Percentiles rank a stretch among this genome's conserved stretches.
These are phyloP conservation scores for Zoysia japonica DNA, from an alignment of 176 grass and related monocot species.

Conservation along the genomic window DNA sequence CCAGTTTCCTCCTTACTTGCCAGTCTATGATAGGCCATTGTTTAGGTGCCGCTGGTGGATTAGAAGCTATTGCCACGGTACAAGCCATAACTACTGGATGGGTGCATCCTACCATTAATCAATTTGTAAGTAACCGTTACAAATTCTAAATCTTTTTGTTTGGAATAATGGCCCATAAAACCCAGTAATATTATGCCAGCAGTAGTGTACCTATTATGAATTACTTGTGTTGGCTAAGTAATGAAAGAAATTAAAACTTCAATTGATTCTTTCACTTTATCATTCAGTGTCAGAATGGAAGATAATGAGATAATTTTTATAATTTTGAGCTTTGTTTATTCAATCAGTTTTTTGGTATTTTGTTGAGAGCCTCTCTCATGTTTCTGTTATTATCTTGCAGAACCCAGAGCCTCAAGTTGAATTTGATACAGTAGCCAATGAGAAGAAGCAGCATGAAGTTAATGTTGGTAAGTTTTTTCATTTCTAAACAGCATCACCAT, in stretches of 20 bases:
- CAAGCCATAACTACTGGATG: slow-evolving; percentile 62
- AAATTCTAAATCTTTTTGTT: not conserved
- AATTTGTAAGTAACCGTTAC: slow-evolving; percentile 49
- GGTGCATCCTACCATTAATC: slow-evolving; percentile 67
- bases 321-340: not conserved
- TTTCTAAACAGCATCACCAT: not conserved
- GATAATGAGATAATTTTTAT: not conserved
- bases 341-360: not conserved
- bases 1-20: not conserved
- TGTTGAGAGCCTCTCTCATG: slow-evolving; percentile 7
- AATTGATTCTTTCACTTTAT: not conserved
- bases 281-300: slow-evolving; percentile 5
- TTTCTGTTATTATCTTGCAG: slow-evolving; percentile 24
- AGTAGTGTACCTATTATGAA: not conserved
- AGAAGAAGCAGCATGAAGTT: slow-evolving; percentile 60
- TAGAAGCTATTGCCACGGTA: slow-evolving; percentile 63
- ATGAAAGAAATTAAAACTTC: not conserved
- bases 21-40: slow-evolving; percentile 73
- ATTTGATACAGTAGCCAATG: slow-evolving; percentile 61
- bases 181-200: not conserved
- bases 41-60: slow-evolving; percentile 56
- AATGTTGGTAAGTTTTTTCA: slow-evolving; percentile 53
- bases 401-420: slow-evolving; percentile 57
- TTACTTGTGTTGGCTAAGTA: not conserved
- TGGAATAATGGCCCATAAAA: not conserved